These are phyloP conservation scores for Arachis hypogaea DNA, from an alignment of 306 rosid species.

Conservation along the genomic window DNA sequence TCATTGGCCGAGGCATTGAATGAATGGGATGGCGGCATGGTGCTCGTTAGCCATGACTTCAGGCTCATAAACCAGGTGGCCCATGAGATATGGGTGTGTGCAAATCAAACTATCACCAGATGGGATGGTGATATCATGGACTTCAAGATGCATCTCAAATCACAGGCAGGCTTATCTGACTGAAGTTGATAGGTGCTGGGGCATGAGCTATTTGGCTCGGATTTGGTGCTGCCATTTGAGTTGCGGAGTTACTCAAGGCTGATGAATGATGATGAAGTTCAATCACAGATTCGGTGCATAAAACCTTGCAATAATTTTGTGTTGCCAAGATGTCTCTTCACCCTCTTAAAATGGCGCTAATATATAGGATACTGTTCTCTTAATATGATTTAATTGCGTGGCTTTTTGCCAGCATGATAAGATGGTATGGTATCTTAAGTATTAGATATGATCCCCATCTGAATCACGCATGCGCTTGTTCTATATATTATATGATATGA, in stretches of 20 bases:
- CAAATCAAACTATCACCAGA: conserved; percentile 71
- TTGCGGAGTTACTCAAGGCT: conserved; percentile 6
- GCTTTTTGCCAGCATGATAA: conserved; percentile 45
- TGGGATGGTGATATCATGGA: conserved; percentile 96
- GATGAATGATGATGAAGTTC: conserved; percentile 25
- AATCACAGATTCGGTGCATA: conserved; percentile 20
- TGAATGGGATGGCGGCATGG: conserved; percentile 98
- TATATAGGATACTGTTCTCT: background rate
- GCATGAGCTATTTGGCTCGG: background rate
- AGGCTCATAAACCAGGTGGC: conserved; percentile 99
- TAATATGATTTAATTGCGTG: conserved; percentile 33
- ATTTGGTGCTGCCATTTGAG: conserved; percentile 29
- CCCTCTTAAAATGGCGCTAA: conserved; percentile 24
- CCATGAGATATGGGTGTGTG: conserved; percentile 94
- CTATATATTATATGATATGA: background rate
- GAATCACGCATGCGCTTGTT: conserved; percentile 27
- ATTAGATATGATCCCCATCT: conserved; percentile 25
- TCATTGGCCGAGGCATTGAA: conserved; percentile 94
- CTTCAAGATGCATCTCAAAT: conserved; percentile 79
- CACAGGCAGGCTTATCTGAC: conserved; percentile 75
- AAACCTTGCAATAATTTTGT: conserved; percentile 47
- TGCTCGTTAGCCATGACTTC: conserved; percentile 96
- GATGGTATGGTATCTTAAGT: conserved; percentile 15
- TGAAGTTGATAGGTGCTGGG: conserved; percentile 36
- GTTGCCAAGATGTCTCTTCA: conserved; percentile 38